A percentile compares a stretch with the other conserved stretches of the same genome.
phyloP scores from a whole-genome alignment of 129 eudicot species.

The Centaurea solstitialis region DNA sequence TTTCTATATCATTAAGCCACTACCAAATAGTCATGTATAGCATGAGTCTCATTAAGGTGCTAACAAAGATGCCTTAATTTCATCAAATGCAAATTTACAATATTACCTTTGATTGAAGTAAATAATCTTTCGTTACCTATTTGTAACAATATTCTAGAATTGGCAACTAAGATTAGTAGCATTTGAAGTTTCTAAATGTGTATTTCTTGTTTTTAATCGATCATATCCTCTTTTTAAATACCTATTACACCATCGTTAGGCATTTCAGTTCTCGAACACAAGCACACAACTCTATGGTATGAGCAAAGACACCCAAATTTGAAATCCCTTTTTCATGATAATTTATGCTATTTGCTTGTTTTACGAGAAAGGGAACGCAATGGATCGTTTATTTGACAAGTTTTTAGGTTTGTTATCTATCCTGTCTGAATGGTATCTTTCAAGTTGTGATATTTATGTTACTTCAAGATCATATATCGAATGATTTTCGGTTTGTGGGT shows the following conservation, averaged over 20 bases:
- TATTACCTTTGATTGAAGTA: constrained; percentile 4
- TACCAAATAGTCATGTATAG: no score
- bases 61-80: background rate
- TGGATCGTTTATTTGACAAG: background rate
- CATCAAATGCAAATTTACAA: background rate
- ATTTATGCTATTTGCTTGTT: background rate
- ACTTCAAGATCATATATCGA: background rate
- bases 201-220: background rate
- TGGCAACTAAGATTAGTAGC: background rate
- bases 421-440: background rate
- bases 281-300: background rate
- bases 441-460: background rate
- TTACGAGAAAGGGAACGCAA: background rate
- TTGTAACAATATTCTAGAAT: constrained; percentile 8
- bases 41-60: no score
- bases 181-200: constrained; percentile 30
- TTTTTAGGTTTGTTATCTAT: background rate
- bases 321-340: constrained; percentile 10
- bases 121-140: constrained; percentile 3
- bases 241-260: background rate
- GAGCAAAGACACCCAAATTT: background rate
- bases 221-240: background rate
- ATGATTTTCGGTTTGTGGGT: background rate
- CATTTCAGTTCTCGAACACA: background rate
- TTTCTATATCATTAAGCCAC: no score